Conservation (phyloP, 441 rosid species). For the Populus tomentosa region DNA sequence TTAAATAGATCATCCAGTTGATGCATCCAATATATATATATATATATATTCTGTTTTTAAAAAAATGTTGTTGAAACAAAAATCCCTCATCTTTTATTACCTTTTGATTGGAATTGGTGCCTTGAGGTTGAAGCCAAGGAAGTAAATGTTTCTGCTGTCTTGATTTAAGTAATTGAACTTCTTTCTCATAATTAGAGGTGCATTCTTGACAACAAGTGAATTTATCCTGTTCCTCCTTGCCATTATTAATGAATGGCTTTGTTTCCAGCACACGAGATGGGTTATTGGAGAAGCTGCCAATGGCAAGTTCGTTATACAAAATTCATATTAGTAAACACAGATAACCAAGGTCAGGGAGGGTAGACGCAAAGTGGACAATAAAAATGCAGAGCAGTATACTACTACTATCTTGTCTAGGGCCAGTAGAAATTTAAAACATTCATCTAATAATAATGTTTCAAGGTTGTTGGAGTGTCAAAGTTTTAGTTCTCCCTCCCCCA, state of each 20-base stretch:
- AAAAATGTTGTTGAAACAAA: background rate
- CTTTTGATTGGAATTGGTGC: conserved; percentile 40
- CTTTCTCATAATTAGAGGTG: conserved; percentile 63
- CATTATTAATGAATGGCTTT: conserved; percentile 36
- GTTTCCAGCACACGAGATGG: conserved; percentile 45
- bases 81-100: conserved; percentile 26
- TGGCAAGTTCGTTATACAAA: background rate
- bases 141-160: conserved; percentile 53
- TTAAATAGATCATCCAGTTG: background rate
- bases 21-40: background rate
- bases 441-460: background rate
- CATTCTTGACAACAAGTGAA: conserved; percentile 72
- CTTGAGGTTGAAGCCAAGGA: conserved; percentile 65
- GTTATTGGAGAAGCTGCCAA: conserved; percentile 43
- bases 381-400: background rate
- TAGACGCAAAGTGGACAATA: background rate
- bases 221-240: conserved; percentile 47
- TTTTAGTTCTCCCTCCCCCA: background rate
- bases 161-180: conserved; percentile 56
- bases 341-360: background rate
- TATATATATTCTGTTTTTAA: too few species aligned
- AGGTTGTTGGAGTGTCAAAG: background rate
- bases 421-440: background rate
- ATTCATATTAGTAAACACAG: background rate
- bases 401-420: background rate